Evolutionary conservation across 2,329 filamentous ascomycete species (phyloP), one percentile per base, ranked within the genome.

Genomic region (Alternaria ethzedia): DNA sequence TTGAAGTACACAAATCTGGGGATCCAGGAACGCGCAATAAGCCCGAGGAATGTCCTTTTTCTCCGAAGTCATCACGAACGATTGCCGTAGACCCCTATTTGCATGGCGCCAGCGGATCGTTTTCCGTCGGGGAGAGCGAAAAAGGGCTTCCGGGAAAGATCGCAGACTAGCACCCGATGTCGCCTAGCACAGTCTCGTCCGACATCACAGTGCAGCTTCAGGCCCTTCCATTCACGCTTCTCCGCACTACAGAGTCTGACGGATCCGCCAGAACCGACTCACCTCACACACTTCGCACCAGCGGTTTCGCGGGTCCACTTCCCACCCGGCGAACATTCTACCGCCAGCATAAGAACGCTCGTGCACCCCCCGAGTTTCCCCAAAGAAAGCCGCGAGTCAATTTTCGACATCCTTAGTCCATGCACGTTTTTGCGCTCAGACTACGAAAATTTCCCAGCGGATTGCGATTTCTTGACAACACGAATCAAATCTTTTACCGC

Each of bases 261-360:
- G 52, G 57, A 68, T 65, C 67, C 67, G 66, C 59, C 57, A 59
- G 57, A 65, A 67, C 57, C 61, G 58, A 44, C 54, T 51, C 36
- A 46, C 45, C 45, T 59, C 36, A 43, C 57, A 45, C 46, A 51
- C 54, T 41, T 32, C 44, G 30, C 41, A 57, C 54, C 59, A 66
- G 61, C 62, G 51, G 51, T 49, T 57, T 58, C 41, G 46, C 12
- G 20, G 66, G 54, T 50, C 59, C 64, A 65, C 59, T 58, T 59
- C 43, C 63, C 57, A 64, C 57, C 36, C 59, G 43, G 57, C 46
- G 54, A 52, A 59, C 36, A 50, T 50, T 63, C 63, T 51, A 69
- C 59, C 45, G 50, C 60, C 67, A 68, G 65, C 67, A 66, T 70
- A 71, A 71, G 67, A 70, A 52, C 59, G 67, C 63, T 57, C 64